phyloP scores from a whole-genome alignment of 2,329 filamentous ascomycete species.

The Xylaria sp. region DNA sequence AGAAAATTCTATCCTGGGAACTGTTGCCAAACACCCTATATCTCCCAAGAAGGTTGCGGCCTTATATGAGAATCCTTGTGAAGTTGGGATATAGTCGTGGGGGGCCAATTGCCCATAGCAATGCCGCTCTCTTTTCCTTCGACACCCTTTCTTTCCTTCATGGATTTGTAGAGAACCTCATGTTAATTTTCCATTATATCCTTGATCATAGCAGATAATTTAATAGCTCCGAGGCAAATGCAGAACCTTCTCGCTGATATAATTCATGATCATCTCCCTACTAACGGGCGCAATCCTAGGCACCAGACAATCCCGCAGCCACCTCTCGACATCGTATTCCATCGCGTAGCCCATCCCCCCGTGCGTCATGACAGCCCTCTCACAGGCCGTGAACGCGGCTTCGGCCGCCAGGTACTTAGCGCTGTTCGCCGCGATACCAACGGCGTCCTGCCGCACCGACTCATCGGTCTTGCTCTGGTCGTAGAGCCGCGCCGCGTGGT shows the following conservation, averaged over 20 bases:
- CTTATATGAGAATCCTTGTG: neutral
- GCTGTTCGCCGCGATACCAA: conserved; percentile 74
- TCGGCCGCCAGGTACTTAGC: conserved; percentile 78
- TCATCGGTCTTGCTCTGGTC: conserved; percentile 60
- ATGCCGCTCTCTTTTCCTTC: conserved; percentile 10
- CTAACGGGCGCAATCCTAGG: conserved; percentile 73
- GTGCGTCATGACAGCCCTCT: conserved; percentile 68
- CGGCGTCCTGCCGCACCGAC: conserved; percentile 63
- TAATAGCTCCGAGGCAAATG: conserved; percentile 75
- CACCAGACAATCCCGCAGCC: conserved; percentile 72
- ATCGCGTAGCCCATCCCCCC: conserved; percentile 74
- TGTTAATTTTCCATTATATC: neutral
- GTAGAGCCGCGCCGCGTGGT: conserved; percentile 73
- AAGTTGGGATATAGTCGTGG: neutral
- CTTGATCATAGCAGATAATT: neutral
- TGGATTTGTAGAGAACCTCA: neutral
- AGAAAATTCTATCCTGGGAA: neutral
- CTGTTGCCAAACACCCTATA: neutral
- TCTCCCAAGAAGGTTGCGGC: neutral
- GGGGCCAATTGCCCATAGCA: conserved; percentile 3
- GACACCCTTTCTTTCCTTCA: neutral
- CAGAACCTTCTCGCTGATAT: conserved; percentile 75
- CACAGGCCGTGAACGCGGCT: conserved; percentile 71
- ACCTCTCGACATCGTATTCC: conserved; percentile 74
- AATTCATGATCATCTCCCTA: conserved; percentile 81